Evolutionary conservation across 805 yeast species (phyloP).

Genomic region (Myxozyma neglecta): DNA sequence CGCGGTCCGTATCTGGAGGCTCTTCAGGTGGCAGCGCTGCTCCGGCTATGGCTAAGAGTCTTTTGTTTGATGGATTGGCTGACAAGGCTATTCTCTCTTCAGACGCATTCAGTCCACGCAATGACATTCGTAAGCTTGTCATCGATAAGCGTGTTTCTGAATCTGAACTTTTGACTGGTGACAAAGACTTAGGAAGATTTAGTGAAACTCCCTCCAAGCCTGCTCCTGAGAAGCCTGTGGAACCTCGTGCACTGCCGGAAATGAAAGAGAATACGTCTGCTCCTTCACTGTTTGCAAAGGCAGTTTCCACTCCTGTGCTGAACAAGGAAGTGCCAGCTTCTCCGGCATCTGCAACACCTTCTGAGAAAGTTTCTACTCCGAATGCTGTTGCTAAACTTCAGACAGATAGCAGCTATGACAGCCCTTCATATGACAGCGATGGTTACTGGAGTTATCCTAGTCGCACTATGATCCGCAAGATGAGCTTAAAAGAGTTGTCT

Average conservation of each 20-base stretch:
- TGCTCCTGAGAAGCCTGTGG: not conserved
- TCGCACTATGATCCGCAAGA: conserved; percentile 56
- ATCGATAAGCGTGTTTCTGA: conserved; percentile 47
- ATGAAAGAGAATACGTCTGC: not conserved
- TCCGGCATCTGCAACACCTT: not conserved
- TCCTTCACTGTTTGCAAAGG: conserved; percentile 1
- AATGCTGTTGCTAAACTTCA: not conserved
- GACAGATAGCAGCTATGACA: not conserved
- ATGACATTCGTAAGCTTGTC: conserved; percentile 54
- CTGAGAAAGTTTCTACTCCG: not conserved
- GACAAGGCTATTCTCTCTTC: conserved; percentile 70
- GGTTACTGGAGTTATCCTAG: conserved; percentile 91
- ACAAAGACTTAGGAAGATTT: conserved; percentile 15
- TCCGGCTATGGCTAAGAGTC: conserved; percentile 23
- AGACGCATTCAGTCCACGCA: conserved; percentile 68
- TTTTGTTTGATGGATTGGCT: conserved; percentile 49
- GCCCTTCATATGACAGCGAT: conserved; percentile 50
- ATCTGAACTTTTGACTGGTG: conserved; percentile 28
- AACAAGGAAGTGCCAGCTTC: not conserved
- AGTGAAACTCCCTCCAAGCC: not conserved
- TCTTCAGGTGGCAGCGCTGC: conserved; percentile 2
- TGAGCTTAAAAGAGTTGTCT: conserved; percentile 64
- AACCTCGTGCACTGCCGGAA: not conserved
- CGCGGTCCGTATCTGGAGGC: conserved; percentile 20
- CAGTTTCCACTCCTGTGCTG: not conserved